phyloP scores from a whole-genome alignment of 2,329 filamentous ascomycete species.

The Pyrenophora graminea region DNA sequence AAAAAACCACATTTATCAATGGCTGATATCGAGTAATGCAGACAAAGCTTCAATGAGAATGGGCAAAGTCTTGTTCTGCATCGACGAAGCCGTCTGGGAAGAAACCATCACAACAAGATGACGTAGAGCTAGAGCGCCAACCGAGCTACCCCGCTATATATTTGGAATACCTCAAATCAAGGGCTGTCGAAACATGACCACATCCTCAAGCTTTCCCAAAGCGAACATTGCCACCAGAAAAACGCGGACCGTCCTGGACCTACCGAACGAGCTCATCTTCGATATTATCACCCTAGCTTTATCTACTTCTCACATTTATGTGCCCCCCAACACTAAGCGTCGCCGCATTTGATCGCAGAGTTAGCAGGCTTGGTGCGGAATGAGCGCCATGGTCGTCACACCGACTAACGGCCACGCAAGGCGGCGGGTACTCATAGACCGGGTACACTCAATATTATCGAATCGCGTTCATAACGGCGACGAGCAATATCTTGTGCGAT shows the following conservation, averaged over 20 bases:
- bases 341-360: no score
- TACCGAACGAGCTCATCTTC: no score
- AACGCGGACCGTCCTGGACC: no score
- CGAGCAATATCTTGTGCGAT: constrained; percentile 51
- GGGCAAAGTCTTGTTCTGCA: not conserved
- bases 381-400: constrained; percentile 36
- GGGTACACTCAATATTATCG: constrained; percentile 28
- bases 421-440: constrained; percentile 28
- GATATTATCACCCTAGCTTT: no score
- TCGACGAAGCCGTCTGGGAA: not conserved
- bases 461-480: constrained; percentile 34
- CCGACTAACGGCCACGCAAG: constrained; percentile 19
- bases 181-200: no score
- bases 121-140: no score
- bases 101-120: not conserved
- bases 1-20: not conserved
- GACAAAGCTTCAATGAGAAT: not conserved
- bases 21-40: not conserved
- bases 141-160: no score
- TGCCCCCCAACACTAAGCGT: no score
- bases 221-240: no score
- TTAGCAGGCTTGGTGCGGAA: constrained; percentile 5
- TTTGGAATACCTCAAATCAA: no score
- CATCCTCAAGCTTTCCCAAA: no score
- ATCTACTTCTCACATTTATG: no score